Percentiles rank a stretch among this genome's conserved stretches.
Evolutionary conservation across 2,329 filamentous ascomycete genomes (phyloP).

Genomic region (Cercospora berteroae): DNA sequence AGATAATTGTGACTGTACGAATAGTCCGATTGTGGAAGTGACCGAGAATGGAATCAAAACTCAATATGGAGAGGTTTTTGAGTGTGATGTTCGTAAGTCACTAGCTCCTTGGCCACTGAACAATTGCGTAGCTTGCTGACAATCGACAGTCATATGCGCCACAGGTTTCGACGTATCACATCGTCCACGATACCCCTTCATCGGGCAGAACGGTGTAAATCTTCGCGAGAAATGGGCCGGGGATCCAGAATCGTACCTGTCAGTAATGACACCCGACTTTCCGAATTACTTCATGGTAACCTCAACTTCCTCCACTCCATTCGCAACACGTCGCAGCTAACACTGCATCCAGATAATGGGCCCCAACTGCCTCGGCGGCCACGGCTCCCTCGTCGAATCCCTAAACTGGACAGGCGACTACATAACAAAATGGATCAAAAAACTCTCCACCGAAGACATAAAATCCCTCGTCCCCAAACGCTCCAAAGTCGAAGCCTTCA

Average conservation of each 20-base stretch:
- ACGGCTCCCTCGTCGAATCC: constrained; percentile 19
- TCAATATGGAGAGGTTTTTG: constrained; percentile 33
- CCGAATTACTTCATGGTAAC: constrained; percentile 24
- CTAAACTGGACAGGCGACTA: constrained; percentile 41
- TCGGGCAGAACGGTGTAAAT: constrained; percentile 30
- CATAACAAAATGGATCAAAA: constrained; percentile 33
- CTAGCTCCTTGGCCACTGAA: too few species aligned
- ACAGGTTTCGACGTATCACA: constrained; percentile 39
- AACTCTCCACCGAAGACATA: not conserved
- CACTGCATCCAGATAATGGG: constrained; percentile 24
- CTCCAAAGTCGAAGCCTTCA: not conserved
- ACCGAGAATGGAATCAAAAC: constrained; percentile 40
- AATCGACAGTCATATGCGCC: constrained; percentile 34
- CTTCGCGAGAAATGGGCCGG: constrained; percentile 40
- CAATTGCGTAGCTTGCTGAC: too few species aligned
- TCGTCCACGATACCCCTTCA: constrained; percentile 29
- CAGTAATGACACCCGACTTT: constrained; percentile 26
- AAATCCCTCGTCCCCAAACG: not conserved
- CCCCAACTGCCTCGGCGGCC: constrained; percentile 16
- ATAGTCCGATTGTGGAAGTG: constrained; percentile 40
- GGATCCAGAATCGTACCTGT: constrained; percentile 38
- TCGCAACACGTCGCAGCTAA: not conserved
- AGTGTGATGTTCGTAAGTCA: constrained; percentile 31
- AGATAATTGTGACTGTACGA: constrained; percentile 46
- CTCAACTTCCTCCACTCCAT: not conserved